Conservation (phyloP, 345 rosid genomes). For the Cochlearia excelsa region DNA sequence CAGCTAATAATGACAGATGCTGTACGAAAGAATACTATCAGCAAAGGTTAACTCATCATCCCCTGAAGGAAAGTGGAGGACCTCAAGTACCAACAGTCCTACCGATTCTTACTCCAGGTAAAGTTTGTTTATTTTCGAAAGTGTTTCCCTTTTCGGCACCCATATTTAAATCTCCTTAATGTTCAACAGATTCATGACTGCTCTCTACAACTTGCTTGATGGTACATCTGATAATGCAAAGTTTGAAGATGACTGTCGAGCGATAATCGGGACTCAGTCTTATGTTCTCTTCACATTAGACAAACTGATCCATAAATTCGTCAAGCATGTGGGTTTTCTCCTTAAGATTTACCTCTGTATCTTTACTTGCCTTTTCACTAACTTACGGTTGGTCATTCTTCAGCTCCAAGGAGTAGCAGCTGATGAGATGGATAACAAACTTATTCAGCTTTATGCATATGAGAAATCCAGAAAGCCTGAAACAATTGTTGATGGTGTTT, state of each 20-base stretch:
- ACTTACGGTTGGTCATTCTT: slow-evolving; percentile 10
- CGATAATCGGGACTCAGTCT: slow-evolving; percentile 94
- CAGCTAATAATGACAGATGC: slow-evolving; percentile 45
- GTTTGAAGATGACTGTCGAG: slow-evolving; percentile 97
- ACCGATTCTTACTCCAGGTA: slow-evolving; percentile 86
- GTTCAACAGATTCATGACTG: slow-evolving; percentile 71
- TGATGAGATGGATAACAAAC: slow-evolving; percentile 89
- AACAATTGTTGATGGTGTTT: slow-evolving; percentile 64
- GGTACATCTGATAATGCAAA: slow-evolving; percentile 91
- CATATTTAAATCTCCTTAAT: not conserved
- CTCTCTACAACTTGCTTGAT: slow-evolving; percentile 86
- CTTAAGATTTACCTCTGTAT: not conserved
- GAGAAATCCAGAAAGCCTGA: slow-evolving; percentile 78
- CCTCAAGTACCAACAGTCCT: slow-evolving; percentile 62
- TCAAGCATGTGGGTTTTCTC: slow-evolving; percentile 63
- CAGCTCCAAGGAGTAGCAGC: slow-evolving; percentile 85
- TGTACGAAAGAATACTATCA: slow-evolving; percentile 85
- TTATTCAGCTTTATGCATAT: slow-evolving; percentile 73
- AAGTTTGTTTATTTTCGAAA: not conserved
- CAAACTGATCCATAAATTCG: slow-evolving; percentile 84
- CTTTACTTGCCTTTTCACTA: slow-evolving; percentile 3
- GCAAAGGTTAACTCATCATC: slow-evolving; percentile 91
- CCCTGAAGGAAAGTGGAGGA: slow-evolving; percentile 84
- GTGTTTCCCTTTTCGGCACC: not conserved
- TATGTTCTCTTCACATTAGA: slow-evolving; percentile 91